Percentiles rank a stretch among this genome's conserved stretches.
These are phyloP conservation scores for Neopestalotiopsis clavispora DNA, from an alignment of 2,329 filamentous ascomycete species.

Conservation along the genomic window DNA sequence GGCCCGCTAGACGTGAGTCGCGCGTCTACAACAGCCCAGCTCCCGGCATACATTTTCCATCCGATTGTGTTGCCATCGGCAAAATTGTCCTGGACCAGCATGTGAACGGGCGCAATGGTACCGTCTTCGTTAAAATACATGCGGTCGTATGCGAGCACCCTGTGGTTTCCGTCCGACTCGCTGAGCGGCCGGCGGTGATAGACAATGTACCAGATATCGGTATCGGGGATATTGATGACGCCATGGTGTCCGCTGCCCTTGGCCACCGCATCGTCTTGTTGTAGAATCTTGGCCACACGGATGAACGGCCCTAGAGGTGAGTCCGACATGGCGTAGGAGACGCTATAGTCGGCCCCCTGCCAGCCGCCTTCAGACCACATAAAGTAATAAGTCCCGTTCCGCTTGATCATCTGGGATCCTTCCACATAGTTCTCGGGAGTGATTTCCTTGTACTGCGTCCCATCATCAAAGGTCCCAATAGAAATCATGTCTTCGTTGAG, in stretches of 20 bases:
- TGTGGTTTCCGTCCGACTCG: conserved; percentile 50
- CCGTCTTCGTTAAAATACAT: conserved; percentile 51
- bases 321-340: conserved; percentile 46
- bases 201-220: conserved; percentile 48
- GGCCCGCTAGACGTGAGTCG: conserved; percentile 29
- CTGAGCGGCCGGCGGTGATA: conserved; percentile 51
- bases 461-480: conserved; percentile 45
- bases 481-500: conserved; percentile 48
- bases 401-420: conserved; percentile 48
- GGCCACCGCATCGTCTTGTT: conserved; percentile 38
- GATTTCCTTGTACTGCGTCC: conserved; percentile 46
- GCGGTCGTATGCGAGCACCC: conserved; percentile 51
- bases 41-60: conserved; percentile 37
- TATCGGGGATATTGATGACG: conserved; percentile 42
- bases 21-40: conserved; percentile 32
- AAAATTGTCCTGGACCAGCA: conserved; percentile 50
- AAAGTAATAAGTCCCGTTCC: conserved; percentile 45
- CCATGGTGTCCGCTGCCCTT: conserved; percentile 46
- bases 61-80: conserved; percentile 42
- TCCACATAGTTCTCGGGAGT: conserved; percentile 51
- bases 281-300: conserved; percentile 41
- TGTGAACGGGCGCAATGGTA: conserved; percentile 46
- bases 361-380: conserved; percentile 52
- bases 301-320: conserved; percentile 48
- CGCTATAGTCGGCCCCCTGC: conserved; percentile 50